Conservation (phyloP, 257 asterid species). For the Thymus mandschuricus region DNA sequence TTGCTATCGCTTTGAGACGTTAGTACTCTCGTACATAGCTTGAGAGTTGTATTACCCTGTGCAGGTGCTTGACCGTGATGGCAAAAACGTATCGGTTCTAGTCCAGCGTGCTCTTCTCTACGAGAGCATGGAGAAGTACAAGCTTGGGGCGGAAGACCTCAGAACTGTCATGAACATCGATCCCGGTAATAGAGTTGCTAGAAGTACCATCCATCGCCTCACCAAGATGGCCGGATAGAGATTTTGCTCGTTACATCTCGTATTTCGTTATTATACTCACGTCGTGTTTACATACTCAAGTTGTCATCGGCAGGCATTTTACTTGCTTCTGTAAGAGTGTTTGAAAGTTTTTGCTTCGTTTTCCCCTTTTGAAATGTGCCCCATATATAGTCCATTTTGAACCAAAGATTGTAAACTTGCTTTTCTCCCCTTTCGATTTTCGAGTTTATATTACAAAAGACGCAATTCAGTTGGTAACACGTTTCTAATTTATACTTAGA, state of each 20-base stretch:
- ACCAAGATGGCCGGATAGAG: constrained; percentile 77
- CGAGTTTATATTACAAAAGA: no score
- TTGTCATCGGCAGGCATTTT: background rate
- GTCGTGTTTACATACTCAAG: background rate
- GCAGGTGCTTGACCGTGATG: constrained; percentile 77
- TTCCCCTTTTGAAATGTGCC: constrained; percentile 2
- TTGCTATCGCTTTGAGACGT: background rate
- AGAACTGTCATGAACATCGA: constrained; percentile 93
- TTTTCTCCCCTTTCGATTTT: background rate
- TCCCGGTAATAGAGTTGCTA: constrained; percentile 84
- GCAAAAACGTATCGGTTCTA: constrained; percentile 57
- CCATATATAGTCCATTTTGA: background rate
- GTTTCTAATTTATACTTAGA: no score
- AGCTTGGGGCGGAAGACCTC: constrained; percentile 97
- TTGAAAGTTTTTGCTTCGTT: constrained; percentile 11
- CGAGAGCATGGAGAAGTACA: constrained; percentile 98
- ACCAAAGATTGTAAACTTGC: constrained; percentile 22
- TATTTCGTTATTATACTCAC: background rate
- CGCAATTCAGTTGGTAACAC: no score
- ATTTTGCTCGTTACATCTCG: background rate
- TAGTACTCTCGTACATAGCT: constrained; percentile 7
- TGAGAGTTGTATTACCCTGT: constrained; percentile 32
- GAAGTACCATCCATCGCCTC: constrained; percentile 91
- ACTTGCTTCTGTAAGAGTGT: background rate
- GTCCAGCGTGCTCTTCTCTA: constrained; percentile 96